phyloP scores from a whole-genome alignment of 225 moss, liverwort and hornwort species.

The Physcomitrium patens region DNA sequence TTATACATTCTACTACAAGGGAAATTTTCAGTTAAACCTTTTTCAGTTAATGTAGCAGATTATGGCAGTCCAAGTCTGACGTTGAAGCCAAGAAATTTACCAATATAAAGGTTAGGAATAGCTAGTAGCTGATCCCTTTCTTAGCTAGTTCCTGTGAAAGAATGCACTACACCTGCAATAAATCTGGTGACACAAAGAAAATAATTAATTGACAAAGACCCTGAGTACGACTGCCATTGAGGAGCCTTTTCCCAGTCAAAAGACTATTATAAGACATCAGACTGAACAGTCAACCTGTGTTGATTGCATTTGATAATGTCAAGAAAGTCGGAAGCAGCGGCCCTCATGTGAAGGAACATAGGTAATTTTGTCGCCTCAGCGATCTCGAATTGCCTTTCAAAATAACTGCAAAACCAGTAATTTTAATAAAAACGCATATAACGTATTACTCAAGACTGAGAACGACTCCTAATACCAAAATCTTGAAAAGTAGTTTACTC shows the following conservation, averaged over 20 bases:
- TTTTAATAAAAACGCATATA: constrained; percentile 10
- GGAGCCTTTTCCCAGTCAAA: not conserved
- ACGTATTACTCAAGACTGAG: not conserved
- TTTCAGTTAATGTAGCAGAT: not conserved
- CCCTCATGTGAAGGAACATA: constrained; percentile 94
- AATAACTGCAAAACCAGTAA: constrained; percentile 67
- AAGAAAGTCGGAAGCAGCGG: constrained; percentile 84
- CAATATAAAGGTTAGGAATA: constrained; percentile 79
- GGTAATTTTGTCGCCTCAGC: constrained; percentile 92
- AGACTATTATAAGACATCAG: constrained; percentile 4
- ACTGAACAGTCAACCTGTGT: constrained; percentile 58
- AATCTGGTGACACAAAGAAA: constrained; percentile 59
- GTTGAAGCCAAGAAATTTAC: constrained; percentile 35
- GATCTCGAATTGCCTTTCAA: constrained; percentile 89
- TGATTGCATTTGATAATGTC: constrained; percentile 76
- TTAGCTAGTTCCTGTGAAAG: constrained; percentile 81
- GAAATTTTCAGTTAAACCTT: constrained; percentile 4
- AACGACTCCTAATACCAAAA: not conserved
- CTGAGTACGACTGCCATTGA: not conserved
- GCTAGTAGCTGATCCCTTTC: constrained; percentile 75
- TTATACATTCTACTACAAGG: constrained; percentile 12
- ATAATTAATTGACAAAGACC: not conserved
- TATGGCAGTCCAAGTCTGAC: constrained; percentile 11
- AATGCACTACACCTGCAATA: constrained; percentile 88
- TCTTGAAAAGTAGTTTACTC: not conserved